Percentiles rank a stretch among this genome's conserved stretches.
These are phyloP conservation scores for Aotearoamyces nothofagi DNA, from an alignment of 2,329 filamentous ascomycete species.

Conservation along the genomic window DNA sequence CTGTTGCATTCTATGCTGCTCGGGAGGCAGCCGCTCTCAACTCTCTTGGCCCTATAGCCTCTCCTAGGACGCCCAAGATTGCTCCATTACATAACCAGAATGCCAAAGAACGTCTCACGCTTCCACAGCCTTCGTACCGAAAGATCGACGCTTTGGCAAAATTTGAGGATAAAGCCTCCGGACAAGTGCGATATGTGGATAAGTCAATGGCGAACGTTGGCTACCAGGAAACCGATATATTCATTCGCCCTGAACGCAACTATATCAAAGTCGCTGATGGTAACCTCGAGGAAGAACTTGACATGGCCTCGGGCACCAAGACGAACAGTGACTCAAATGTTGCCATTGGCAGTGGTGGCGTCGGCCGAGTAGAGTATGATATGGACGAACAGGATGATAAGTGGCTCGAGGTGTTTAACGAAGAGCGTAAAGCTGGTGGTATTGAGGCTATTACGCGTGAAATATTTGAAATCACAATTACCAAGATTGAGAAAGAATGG, in stretches of 20 bases:
- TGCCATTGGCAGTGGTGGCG: conserved; percentile 30
- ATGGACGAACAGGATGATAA: conserved; percentile 99
- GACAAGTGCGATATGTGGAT: conserved; percentile 84
- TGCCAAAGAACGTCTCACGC: conserved; percentile 62
- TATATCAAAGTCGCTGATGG: conserved; percentile 49
- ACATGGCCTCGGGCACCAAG: conserved; percentile 28
- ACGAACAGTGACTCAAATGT: conserved; percentile 42
- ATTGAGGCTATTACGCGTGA: conserved; percentile 80
- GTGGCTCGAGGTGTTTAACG: conserved; percentile 81
- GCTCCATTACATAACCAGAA: conserved; percentile 68
- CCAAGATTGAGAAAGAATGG: conserved; percentile 98
- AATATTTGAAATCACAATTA: conserved; percentile 94
- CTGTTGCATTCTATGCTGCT: conserved; percentile 38
- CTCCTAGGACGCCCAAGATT: conserved; percentile 45
- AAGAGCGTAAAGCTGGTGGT: conserved; percentile 55
- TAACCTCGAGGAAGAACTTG: conserved; percentile 42
- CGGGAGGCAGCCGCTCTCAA: conserved; percentile 21
- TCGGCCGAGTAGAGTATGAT: conserved; percentile 90
- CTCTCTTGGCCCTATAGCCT: conserved; percentile 12
- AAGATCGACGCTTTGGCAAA: conserved; percentile 65
- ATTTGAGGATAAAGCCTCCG: conserved; percentile 73
- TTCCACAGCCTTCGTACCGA: conserved; percentile 62
- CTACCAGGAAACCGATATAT: conserved; percentile 90
- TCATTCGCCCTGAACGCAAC: conserved; percentile 58
- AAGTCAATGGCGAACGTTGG: conserved; percentile 92